These are phyloP conservation scores for Coprinopsis cinerea DNA, from an alignment of 768 basidiomycete species.

Conservation along the genomic window DNA sequence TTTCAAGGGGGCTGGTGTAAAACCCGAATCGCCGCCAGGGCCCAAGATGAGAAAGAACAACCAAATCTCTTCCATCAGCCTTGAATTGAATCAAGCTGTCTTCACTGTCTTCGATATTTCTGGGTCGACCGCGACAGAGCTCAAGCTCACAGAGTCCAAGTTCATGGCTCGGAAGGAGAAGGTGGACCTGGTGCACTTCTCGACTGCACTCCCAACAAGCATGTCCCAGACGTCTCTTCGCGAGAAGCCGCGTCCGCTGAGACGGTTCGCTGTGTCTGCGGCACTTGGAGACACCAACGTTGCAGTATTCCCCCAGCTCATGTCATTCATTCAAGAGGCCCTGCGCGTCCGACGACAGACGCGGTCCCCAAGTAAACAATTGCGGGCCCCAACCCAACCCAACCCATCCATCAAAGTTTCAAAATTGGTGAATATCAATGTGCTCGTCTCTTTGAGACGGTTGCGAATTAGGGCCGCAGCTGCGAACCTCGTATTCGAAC, in stretches of 20 bases:
- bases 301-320: conserved; percentile 49
- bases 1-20: conserved; percentile 18
- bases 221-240: conserved; percentile 44
- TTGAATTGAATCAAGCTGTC: conserved; percentile 23
- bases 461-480: conserved; percentile 60
- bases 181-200: conserved; percentile 24
- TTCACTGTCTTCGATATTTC: conserved; percentile 30
- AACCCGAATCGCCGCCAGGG: not conserved
- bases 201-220: conserved; percentile 20
- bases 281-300: conserved; percentile 36
- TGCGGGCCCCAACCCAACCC: not conserved
- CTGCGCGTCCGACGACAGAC: conserved; percentile 44
- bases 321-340: conserved; percentile 51
- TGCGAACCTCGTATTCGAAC: conserved; percentile 63
- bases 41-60: not conserved
- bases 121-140: conserved; percentile 28
- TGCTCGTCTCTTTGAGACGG: conserved; percentile 32
- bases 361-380: conserved; percentile 13
- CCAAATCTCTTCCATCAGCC: conserved; percentile 12
- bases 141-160: conserved; percentile 27
- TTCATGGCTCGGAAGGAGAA: conserved; percentile 18
- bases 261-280: conserved; percentile 29
- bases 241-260: conserved; percentile 25
- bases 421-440: conserved; percentile 10
- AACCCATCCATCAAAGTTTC: conserved; percentile 10